A percentile compares a stretch with the other conserved stretches of the same genome.
phyloP scores from a whole-genome alignment of 1,284 basidiomycete species.

The Mycosarcoma mackinlayi region DNA sequence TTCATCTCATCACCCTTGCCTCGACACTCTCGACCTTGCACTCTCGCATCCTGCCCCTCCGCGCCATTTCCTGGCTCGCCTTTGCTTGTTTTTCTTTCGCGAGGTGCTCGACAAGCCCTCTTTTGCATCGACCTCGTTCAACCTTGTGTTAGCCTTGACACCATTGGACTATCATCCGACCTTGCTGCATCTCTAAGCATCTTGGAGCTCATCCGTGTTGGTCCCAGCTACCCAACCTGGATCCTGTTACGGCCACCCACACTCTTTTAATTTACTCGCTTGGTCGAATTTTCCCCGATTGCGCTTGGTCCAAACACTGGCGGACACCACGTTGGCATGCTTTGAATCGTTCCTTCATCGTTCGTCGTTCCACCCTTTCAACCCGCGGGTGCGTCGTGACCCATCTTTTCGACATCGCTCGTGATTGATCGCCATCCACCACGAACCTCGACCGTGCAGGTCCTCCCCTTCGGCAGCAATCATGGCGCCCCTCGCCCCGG shows the following conservation, averaged over 20 bases:
- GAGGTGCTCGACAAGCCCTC: background rate
- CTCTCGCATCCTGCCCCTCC: no score
- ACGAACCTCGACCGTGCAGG: background rate
- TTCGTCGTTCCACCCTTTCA: background rate
- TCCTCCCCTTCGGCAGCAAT: background rate
- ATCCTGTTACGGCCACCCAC: conserved; percentile 1
- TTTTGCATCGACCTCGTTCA: background rate
- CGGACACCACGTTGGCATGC: conserved; percentile 13
- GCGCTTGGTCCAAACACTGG: no score
- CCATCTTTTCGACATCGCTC: no score
- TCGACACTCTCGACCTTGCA: background rate
- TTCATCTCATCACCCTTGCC: background rate
- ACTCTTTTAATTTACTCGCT: conserved; percentile 10
- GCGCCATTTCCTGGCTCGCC: background rate
- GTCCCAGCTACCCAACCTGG: no score
- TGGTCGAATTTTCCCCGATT: no score
- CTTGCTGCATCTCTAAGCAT: conserved; percentile 2
- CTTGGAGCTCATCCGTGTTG: no score
- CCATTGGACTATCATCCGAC: background rate
- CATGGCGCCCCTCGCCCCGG: conserved; percentile 8
- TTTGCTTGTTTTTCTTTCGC: background rate
- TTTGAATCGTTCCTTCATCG: conserved; percentile 3
- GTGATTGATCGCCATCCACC: background rate
- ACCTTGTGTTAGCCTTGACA: conserved; percentile 2
- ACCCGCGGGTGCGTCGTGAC: background rate